Evolutionary conservation across 768 basidiomycete genomes (phyloP).

Genomic region (Naganishia vishniacii): DNA sequence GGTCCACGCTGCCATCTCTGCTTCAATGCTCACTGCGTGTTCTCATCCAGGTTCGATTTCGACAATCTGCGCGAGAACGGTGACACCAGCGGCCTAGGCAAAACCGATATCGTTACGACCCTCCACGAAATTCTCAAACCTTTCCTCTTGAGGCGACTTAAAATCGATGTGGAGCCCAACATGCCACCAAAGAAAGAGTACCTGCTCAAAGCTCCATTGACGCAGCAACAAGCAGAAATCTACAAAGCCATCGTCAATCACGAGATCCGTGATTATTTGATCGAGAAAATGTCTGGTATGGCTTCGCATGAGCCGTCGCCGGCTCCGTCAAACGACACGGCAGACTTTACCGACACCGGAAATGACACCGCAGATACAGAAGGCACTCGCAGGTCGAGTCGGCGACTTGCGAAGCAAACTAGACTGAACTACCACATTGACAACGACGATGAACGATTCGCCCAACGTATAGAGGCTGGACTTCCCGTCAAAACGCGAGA

Average conservation of each 20-base stretch:
- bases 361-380: constrained; percentile 33
- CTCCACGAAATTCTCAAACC: constrained; percentile 90
- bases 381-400: constrained; percentile 30
- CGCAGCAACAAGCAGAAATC: constrained; percentile 70
- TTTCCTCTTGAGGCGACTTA: constrained; percentile 85
- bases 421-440: constrained; percentile 43
- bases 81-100: constrained; percentile 35
- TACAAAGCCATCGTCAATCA: constrained; percentile 75
- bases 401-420: constrained; percentile 34
- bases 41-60: constrained; percentile 35
- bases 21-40: neutral
- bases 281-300: constrained; percentile 52
- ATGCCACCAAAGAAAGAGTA: constrained; percentile 85
- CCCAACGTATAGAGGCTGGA: constrained; percentile 43
- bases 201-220: constrained; percentile 84
- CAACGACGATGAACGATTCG: constrained; percentile 47
- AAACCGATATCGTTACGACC: constrained; percentile 62
- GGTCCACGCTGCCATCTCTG: neutral
- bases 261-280: constrained; percentile 56
- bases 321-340: constrained; percentile 6
- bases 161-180: constrained; percentile 81
- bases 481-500: constrained; percentile 40
- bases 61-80: constrained; percentile 38
- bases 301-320: constrained; percentile 20
- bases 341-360: neutral